These are phyloP conservation scores for Tuber brumale DNA, from an alignment of 495 filamentous ascomycete genomes.

Conservation along the genomic window DNA sequence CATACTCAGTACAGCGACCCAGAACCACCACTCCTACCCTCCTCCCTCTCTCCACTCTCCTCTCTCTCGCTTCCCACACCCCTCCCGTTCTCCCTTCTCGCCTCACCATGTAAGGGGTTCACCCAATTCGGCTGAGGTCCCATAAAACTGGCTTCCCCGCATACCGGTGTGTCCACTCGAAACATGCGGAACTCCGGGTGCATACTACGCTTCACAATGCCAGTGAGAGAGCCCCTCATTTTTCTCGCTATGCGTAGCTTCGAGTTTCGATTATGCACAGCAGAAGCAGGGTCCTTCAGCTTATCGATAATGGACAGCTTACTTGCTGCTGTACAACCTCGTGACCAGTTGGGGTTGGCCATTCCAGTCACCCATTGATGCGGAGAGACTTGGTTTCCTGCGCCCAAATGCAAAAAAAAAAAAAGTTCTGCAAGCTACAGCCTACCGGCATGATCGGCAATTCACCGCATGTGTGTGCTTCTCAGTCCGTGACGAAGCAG, in stretches of 20 bases:
- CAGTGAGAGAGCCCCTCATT: not conserved
- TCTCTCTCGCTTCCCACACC: not conserved
- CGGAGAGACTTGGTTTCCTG: not conserved
- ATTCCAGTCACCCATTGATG: not conserved
- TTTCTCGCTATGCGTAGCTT: not conserved
- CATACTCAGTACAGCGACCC: not conserved
- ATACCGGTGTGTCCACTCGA: not conserved
- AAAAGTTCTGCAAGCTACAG: not conserved
- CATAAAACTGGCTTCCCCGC: not conserved
- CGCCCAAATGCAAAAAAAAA: not conserved
- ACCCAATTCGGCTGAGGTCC: not conserved
- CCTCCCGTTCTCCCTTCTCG: not conserved
- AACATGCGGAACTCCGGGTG: not conserved
- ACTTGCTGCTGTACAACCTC: not conserved
- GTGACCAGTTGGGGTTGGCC: not conserved
- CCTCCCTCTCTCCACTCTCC: not conserved
- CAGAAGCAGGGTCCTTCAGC: not conserved
- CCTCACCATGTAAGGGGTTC: not conserved
- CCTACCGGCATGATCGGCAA: slow-evolving; percentile 1
- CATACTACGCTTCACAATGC: not conserved
- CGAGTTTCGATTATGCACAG: not conserved
- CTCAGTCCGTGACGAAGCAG: not conserved
- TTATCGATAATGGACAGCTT: not conserved
- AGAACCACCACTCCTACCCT: not conserved
- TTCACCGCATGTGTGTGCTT: not conserved